Evolutionary conservation across 176 grass and related monocot species (phyloP), one percentile per base, ranked within the genome.

Genomic region (Thalia dealbata): DNA sequence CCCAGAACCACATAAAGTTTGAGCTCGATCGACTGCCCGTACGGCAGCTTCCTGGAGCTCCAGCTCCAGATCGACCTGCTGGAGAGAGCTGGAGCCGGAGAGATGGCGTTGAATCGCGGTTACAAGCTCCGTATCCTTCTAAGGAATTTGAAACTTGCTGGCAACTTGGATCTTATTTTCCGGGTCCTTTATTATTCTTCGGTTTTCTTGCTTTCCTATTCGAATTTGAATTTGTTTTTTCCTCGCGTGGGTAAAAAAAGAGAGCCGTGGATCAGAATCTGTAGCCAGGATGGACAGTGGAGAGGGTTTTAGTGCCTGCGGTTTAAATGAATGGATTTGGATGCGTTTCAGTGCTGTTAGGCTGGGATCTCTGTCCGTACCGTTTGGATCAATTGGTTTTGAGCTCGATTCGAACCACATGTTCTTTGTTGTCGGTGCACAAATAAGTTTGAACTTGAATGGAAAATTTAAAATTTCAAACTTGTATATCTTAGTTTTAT

Each of bases 101-200:
- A 3, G 59, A 86, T 85, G 83, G 84, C 65, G 38, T 44, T 82
- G 76, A 93, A 88, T 83, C 95, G 95, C 73, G 87, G 87, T 64
- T 91, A 88, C 85, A 88, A 86, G 81, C 80, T 99, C 77, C 95
- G 95, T 99, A 99, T 99, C 95, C 95, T 46, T 71, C 16, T 63
- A 79, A 70, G 66, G 27, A 21, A 14, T 58, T 59, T 11, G 7
- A 68, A 44, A 22, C 14, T 10, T 63, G 61, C 23, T 63, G 23
- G 25, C n/a, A n/a, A n/a, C 13, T 26, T 14, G 8, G 61, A 15
- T 63, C 24, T 3, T 3, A 11, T 63, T 63, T 28, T 27, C 60
- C 60, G 60, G 23, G 60, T 63, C 14, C 5, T 28, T 12, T 29
- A 13, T 63, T 63, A 7, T 63, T 63, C 10, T 38, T 38, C 4